These are phyloP conservation scores for Leishmania amazonensis DNA, from an alignment of 208 protist genomes.

Conservation along the genomic window DNA sequence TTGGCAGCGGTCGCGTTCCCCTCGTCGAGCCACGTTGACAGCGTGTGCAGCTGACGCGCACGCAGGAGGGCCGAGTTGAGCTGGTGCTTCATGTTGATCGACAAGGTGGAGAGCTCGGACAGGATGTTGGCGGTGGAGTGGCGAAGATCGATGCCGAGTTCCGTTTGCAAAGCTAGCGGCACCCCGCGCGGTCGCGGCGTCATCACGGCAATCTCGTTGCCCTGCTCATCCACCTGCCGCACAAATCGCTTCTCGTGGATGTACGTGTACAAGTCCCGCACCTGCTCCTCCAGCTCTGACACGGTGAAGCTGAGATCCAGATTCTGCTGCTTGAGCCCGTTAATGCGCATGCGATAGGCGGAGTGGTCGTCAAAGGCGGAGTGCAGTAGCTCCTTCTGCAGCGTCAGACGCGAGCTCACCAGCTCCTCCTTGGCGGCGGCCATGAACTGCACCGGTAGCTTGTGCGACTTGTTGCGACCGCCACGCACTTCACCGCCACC, in stretches of 20 bases:
- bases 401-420: slow-evolving; percentile 54
- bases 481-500: background rate
- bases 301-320: slow-evolving; percentile 45
- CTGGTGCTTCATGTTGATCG: slow-evolving; percentile 83
- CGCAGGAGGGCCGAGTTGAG: slow-evolving; percentile 67
- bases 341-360: slow-evolving; percentile 69
- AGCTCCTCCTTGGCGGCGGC: slow-evolving; percentile 61
- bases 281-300: slow-evolving; percentile 37
- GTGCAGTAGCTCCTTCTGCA: slow-evolving; percentile 66
- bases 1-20: slow-evolving; percentile 10
- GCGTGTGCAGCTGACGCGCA: slow-evolving; percentile 51
- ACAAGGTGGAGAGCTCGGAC: slow-evolving; percentile 58
- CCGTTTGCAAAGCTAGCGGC: slow-evolving; percentile 68
- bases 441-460: slow-evolving; percentile 57
- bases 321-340: slow-evolving; percentile 55
- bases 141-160: slow-evolving; percentile 75
- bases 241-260: slow-evolving; percentile 77
- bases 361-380: slow-evolving; percentile 75
- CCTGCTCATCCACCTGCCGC: slow-evolving; percentile 18
- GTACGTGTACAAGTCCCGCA: slow-evolving; percentile 62
- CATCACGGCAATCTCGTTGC: slow-evolving; percentile 28
- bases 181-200: slow-evolving; percentile 75
- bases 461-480: slow-evolving; percentile 1
- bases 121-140: slow-evolving; percentile 64
- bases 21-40: slow-evolving; percentile 61